Evolutionary conservation across 2,329 filamentous ascomycete genomes (phyloP), one percentile per base, ranked within the genome.

Genomic region (Xylaria sp.): DNA sequence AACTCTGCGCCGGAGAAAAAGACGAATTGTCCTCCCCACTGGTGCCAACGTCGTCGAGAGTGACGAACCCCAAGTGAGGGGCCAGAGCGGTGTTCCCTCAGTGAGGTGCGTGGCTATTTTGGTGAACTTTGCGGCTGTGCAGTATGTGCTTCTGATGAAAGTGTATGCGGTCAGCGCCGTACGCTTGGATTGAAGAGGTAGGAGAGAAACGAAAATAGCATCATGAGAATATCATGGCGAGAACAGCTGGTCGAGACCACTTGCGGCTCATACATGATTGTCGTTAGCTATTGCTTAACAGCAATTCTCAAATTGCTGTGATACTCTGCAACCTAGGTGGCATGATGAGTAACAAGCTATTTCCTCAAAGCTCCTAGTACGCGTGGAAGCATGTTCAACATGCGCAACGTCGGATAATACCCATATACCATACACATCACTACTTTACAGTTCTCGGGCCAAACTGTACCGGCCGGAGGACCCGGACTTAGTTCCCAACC

Each of bases 1-100:
- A 71, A 71, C 69, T 70, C 61, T 67, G 39, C 53, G 60, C 64
- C 69, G 64, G 69, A 67, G 58, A 69, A 67, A 65, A 55, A 59
- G 52, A 53, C 25, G 64, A 65, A 52, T 61, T 41, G 20, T 56
- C 28, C 56, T 43, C 59, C 41, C 50, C 36, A 56, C 25, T 61
- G 36, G 60, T 46, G 67, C 60, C 67, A 64, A 63, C 32, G 64
- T 63, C 59, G 60, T 70, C 34, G 39, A 58, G 57, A 60, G 59
- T 56, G 52, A 62, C 65, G 60, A 69, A 61, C 34, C 56, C 56
- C 58, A 65, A 48, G 57, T 13, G 46, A 66, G 57, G 57, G 23
- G 66, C 59, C 50, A 53, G 58, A 65, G 61, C 58, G 67, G 50
- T 64, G 63, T 60, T 32, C 50, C 63, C 50, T 57, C 25, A 41